Evolutionary conservation across 495 filamentous ascomycete species (phyloP).

Genomic region (Tuber melanosporum): DNA sequence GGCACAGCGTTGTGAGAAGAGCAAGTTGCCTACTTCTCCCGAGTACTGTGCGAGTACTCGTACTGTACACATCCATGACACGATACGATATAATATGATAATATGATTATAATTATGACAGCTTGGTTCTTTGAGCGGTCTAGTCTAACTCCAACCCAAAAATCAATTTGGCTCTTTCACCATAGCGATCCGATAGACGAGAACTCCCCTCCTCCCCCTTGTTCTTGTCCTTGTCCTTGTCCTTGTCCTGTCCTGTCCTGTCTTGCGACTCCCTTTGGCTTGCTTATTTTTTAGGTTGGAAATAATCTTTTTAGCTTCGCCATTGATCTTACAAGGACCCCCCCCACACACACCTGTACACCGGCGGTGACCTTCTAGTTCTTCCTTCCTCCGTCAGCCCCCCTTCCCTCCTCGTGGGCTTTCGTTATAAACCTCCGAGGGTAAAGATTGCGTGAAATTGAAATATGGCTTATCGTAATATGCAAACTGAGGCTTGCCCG

Average conservation of each 20-base stretch:
- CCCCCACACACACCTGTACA: background rate
- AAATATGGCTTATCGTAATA: background rate
- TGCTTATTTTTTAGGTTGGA: background rate
- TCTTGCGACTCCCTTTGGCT: background rate
- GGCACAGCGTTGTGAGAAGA: background rate
- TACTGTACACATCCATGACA: background rate
- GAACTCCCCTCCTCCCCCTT: background rate
- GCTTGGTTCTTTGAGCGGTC: conserved; percentile 4
- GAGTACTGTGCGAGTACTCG: background rate
- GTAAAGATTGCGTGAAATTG: background rate
- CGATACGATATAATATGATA: background rate
- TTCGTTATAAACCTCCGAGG: background rate
- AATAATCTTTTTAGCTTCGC: background rate
- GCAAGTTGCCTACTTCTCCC: background rate
- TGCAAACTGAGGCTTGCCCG: background rate
- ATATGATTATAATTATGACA: background rate
- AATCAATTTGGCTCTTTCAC: background rate
- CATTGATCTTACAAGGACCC: background rate
- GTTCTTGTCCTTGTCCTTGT: too few species aligned
- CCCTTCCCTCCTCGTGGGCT: background rate
- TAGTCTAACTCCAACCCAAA: conserved; percentile 1
- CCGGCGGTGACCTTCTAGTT: background rate
- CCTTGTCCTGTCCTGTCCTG: background rate
- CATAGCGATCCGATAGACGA: background rate
- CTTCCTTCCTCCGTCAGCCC: background rate